phyloP scores from a whole-genome alignment of 768 basidiomycete genomes.

The Phlebiopsis flavidoalba region DNA sequence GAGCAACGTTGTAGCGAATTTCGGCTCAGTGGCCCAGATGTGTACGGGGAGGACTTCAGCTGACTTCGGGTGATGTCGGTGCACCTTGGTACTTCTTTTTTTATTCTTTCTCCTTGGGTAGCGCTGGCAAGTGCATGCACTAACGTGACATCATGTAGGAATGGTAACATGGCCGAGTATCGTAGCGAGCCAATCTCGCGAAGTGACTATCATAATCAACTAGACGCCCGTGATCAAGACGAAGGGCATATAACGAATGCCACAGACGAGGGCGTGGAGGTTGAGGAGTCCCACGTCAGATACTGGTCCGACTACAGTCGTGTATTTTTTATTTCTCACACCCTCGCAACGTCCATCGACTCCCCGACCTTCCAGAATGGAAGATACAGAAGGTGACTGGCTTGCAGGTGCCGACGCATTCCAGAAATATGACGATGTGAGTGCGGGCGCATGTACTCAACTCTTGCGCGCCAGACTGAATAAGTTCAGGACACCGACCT shows the following conservation, averaged over 20 bases:
- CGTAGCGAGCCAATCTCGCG: conserved; percentile 46
- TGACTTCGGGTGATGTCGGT: background rate
- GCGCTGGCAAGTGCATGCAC: background rate
- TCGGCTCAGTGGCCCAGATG: conserved; percentile 52
- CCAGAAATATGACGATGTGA: conserved; percentile 49
- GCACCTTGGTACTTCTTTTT: conserved; percentile 2
- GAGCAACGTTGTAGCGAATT: conserved; percentile 43
- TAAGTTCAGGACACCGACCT: conserved; percentile 47
- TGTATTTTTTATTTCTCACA: conserved; percentile 58
- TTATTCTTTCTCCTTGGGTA: background rate
- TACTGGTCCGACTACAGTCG: conserved; percentile 72
- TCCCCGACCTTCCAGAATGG: conserved; percentile 58
- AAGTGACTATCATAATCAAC: conserved; percentile 49
- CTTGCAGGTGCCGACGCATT: conserved; percentile 45
- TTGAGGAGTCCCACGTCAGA: conserved; percentile 30
- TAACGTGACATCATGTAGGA: conserved; percentile 31
- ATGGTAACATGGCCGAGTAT: conserved; percentile 42
- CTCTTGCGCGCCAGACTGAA: background rate
- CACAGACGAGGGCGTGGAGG: conserved; percentile 8
- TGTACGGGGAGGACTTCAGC: conserved; percentile 23
- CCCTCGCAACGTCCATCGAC: conserved; percentile 57
- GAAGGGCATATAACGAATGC: conserved; percentile 17
- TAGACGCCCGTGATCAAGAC: conserved; percentile 20
- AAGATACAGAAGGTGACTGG: conserved; percentile 54
- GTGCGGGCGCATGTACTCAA: conserved; percentile 7